A percentile compares a stretch with the other conserved stretches of the same genome.
Conservation (phyloP, 2,329 filamentous ascomycete genomes). For the Pleurostoma richardsiae region DNA sequence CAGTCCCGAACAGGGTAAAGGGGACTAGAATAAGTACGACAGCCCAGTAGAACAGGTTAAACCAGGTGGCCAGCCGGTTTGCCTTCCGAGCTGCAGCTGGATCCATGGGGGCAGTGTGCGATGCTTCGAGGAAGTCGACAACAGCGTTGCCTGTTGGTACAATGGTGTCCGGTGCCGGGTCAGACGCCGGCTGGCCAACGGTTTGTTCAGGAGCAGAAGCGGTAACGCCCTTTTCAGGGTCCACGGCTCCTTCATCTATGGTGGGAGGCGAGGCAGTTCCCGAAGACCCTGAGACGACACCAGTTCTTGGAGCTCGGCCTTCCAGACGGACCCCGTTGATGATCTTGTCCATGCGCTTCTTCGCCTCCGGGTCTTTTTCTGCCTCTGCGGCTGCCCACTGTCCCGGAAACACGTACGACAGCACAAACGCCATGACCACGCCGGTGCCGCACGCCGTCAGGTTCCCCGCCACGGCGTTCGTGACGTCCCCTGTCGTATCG, state of each 20-base stretch:
- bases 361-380: constrained; percentile 12
- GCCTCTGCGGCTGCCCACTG: constrained; percentile 15
- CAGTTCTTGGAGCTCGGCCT: background rate
- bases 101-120: constrained; percentile 35
- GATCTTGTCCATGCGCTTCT: constrained; percentile 20
- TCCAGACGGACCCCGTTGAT: constrained; percentile 14
- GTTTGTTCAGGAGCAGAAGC: background rate
- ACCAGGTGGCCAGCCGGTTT: constrained; percentile 26
- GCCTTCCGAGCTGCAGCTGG: constrained; percentile 25
- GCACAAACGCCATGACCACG: constrained; percentile 22
- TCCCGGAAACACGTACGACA: constrained; percentile 25
- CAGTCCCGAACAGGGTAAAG: constrained; percentile 29
- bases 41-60: constrained; percentile 26
- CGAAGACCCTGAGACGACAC: background rate
- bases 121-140: constrained; percentile 31
- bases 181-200: constrained; percentile 8
- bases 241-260: constrained; percentile 1
- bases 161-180: constrained; percentile 15
- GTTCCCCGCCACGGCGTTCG: constrained; percentile 31
- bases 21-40: constrained; percentile 30
- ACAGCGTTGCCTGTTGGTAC: constrained; percentile 30
- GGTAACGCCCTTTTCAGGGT: constrained; percentile 8
- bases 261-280: background rate
- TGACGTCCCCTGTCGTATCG: constrained; percentile 26
- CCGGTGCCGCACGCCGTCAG: constrained; percentile 27